phyloP scores from a whole-genome alignment of 441 rosid species.

The Brassica hybrid region DNA sequence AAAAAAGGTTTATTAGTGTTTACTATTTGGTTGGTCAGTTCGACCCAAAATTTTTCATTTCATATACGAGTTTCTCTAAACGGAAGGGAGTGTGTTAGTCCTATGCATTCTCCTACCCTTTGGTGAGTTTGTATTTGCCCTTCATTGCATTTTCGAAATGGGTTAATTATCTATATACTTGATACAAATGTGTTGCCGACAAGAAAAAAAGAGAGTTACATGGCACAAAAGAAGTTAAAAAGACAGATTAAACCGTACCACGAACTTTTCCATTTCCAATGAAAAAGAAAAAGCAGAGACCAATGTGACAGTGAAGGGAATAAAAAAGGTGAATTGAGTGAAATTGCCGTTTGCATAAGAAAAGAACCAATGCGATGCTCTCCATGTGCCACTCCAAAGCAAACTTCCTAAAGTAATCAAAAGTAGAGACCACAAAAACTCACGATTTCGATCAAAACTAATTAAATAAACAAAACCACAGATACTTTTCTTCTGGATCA shows the following conservation, averaged over 20 bases:
- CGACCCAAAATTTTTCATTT: neutral
- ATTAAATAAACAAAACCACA: neutral
- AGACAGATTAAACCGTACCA: slow-evolving; percentile 3
- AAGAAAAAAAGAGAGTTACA: neutral
- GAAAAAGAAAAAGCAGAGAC: neutral
- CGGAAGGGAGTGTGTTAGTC: neutral
- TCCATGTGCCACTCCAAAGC: slow-evolving; percentile 42
- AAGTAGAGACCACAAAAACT: slow-evolving; percentile 39
- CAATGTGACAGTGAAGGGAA: slow-evolving; percentile 19
- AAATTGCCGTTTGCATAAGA: slow-evolving; percentile 37
- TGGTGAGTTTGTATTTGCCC: neutral
- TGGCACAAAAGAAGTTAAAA: neutral
- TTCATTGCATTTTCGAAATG: neutral
- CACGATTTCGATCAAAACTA: slow-evolving; percentile 22
- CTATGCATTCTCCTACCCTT: neutral
- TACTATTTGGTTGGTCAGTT: neutral
- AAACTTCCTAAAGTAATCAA: slow-evolving; percentile 16
- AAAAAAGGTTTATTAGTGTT: neutral
- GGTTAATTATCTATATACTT: neutral
- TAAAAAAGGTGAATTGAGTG: slow-evolving; percentile 28
- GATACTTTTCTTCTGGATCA: slow-evolving; percentile 44
- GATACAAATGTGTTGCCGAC: neutral
- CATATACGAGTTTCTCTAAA: neutral
- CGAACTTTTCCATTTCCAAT: slow-evolving; percentile 10
- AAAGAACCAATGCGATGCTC: slow-evolving; percentile 40